Conservation (phyloP, 1,284 basidiomycete genomes). For the Cutaneotrichosporon arboriforme region DNA sequence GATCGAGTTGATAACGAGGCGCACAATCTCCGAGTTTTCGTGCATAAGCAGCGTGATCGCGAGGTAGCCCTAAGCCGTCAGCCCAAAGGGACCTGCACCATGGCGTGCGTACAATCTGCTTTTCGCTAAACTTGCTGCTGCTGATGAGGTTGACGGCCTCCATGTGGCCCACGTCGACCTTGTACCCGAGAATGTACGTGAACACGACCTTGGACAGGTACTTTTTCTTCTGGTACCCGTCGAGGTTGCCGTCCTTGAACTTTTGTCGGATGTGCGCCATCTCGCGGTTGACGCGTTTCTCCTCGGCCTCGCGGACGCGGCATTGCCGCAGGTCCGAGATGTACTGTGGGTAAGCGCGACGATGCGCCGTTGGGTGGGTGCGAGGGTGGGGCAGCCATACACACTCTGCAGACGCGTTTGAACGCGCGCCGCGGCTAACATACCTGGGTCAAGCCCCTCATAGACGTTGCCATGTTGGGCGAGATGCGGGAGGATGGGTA, state of each 20-base stretch:
- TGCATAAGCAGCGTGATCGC: conserved; percentile 97
- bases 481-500: not conserved
- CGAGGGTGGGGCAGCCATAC: not conserved
- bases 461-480: conserved; percentile 66
- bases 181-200: conserved; percentile 97
- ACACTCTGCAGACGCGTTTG: not conserved
- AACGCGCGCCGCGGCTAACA: conserved; percentile 22
- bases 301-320: conserved; percentile 54
- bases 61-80: conserved; percentile 71
- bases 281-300: conserved; percentile 98
- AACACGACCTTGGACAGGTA: conserved; percentile 88
- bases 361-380: not conserved
- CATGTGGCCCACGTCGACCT: conserved; percentile 98
- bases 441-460: conserved; percentile 86
- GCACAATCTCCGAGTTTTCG: conserved; percentile 93
- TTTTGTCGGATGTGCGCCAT: conserved; percentile 99
- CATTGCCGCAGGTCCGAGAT: conserved; percentile 93
- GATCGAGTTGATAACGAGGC: conserved; percentile 95
- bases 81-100: conserved; percentile 35
- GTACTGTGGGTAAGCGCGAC: conserved; percentile 58
- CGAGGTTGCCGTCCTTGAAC: conserved; percentile 97
- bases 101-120: conserved; percentile 80
- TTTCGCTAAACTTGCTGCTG: conserved; percentile 93
- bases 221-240: conserved; percentile 99
- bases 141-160: conserved; percentile 98